A percentile compares a stretch with the other conserved stretches of the same genome.
These are phyloP conservation scores for Pisolithus thermaeus DNA, from an alignment of 1,284 basidiomycete genomes.

Conservation along the genomic window DNA sequence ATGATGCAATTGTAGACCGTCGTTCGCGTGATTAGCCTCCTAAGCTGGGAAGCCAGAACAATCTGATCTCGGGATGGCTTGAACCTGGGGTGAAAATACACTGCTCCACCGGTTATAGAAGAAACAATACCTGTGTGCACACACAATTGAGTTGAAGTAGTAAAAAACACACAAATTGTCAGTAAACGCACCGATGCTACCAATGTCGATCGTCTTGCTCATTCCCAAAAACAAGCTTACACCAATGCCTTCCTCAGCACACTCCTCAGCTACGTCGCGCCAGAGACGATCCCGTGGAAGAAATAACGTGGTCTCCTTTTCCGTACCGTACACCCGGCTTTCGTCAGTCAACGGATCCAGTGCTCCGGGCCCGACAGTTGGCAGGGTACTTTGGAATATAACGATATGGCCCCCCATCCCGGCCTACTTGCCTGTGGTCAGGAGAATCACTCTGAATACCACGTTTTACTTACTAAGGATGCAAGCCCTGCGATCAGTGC, in stretches of 20 bases:
- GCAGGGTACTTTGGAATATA: constrained; percentile 76
- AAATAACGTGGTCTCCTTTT: constrained; percentile 85
- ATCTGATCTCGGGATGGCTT: constrained; percentile 64
- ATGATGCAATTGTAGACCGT: constrained; percentile 82
- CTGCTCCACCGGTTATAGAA: constrained; percentile 84
- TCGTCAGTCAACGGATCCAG: constrained; percentile 55
- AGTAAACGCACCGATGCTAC: constrained; percentile 62
- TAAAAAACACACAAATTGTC: not conserved
- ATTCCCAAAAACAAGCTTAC: constrained; percentile 89
- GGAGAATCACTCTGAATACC: not conserved
- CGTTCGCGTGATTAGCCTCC: constrained; percentile 64
- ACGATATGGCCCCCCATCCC: constrained; percentile 84
- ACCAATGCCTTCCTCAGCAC: constrained; percentile 86
- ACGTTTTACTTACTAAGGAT: constrained; percentile 51
- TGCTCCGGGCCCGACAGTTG: constrained; percentile 75
- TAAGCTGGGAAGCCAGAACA: constrained; percentile 69
- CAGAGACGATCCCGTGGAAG: constrained; percentile 73
- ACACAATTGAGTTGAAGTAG: constrained; percentile 7
- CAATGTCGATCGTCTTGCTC: constrained; percentile 80
- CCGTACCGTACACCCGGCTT: constrained; percentile 75
- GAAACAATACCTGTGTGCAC: constrained; percentile 52
- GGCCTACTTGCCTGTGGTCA: constrained; percentile 40
- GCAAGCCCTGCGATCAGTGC: constrained; percentile 71
- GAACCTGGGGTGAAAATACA: constrained; percentile 92
- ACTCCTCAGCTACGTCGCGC: constrained; percentile 81